Evolutionary conservation across 1,284 basidiomycete genomes (phyloP), one percentile per base, ranked within the genome.

Genomic region (Leccinum griseonigrum): DNA sequence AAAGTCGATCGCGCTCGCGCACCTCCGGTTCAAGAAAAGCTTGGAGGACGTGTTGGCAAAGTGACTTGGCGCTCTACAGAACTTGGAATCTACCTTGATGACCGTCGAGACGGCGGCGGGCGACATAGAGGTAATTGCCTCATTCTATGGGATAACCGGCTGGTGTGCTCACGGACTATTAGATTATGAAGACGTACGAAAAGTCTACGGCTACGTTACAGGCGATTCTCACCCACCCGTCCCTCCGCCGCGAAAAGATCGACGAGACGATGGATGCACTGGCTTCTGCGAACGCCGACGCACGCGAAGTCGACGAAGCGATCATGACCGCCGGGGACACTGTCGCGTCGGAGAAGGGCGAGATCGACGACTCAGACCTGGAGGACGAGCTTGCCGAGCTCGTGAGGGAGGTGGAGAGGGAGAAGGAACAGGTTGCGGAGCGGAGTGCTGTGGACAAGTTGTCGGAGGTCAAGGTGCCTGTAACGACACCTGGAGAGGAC

Each of bases 171-270:
- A 66, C 50, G 28, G 38, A 1, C n/a, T 32, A 58, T 52, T 50
- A 96, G 91, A 91, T 98, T 59, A 87, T 98, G 85, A 85, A 85
- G 65, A 85, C 88, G 0, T 98, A 97, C 72, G 85, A 92, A 72
- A 86, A 87, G 1, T 95, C 94, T 2, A 88, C 92, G 0, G 75
- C 83, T 2, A 94, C 94, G 0, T 81, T 98, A 9, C 83, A 84
- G 11, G 75, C 83, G 0, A 85, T 98, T 48, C 85, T 98, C 2
- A 78, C 87, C 1, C 87, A 96, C 67, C 93, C 94, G 0, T 87
- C 87, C 0, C 80, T 98, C 13, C 86, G 90, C 64, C 83, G 85
- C 6, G 90, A 90, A 18, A 84, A 83, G 55, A 86, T 98, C 57
- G 92, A 97, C 55, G 81, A 85, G 66, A 96, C 94, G 2, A 89